A percentile compares a stretch with the other conserved stretches of the same genome.
phyloP scores from a whole-genome alignment of 345 rosid genomes.

The thale cress (Arabidopsis thaliana) region DNA sequence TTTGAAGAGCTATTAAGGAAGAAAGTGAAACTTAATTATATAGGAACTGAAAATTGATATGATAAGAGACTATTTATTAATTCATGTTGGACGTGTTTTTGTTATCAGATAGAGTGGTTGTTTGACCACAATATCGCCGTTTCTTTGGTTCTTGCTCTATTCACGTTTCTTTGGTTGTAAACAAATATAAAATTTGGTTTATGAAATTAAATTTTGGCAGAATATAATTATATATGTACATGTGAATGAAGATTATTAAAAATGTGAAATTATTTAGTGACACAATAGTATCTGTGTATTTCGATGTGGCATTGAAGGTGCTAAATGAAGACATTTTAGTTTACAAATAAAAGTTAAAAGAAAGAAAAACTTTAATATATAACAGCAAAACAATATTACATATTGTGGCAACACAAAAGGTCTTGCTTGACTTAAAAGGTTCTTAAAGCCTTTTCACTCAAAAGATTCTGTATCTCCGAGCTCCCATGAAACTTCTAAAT shows the following conservation, averaged over 20 bases:
- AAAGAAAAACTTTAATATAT: slow-evolving; percentile 27
- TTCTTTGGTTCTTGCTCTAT: slow-evolving; percentile 23
- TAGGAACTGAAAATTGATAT: slow-evolving; percentile 6
- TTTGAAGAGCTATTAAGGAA: slow-evolving; percentile 18
- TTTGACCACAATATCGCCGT: slow-evolving; percentile 30
- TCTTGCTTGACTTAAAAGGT: slow-evolving; percentile 16
- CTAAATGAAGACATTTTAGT: background rate
- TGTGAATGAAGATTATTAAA: background rate
- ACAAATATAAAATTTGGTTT: background rate
- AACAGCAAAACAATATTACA: slow-evolving; percentile 41
- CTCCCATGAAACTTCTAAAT: slow-evolving; percentile 36
- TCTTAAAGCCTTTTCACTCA: slow-evolving; percentile 23
- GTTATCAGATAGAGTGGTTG: slow-evolving; percentile 27
- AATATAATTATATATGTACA: no score
- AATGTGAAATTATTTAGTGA: background rate
- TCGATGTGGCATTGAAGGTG: background rate
- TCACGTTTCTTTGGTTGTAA: background rate
- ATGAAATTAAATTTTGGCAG: background rate
- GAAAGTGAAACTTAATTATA: background rate
- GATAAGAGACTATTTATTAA: background rate
- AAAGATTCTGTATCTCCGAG: slow-evolving; percentile 30
- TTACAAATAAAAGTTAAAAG: background rate
- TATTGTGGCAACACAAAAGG: slow-evolving; percentile 34
- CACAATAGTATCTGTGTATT: no score
- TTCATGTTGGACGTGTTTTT: background rate